Evolutionary conservation across 768 basidiomycete genomes (phyloP), one percentile per base, ranked within the genome.

Genomic region (Rhizopogon salebrosus): DNA sequence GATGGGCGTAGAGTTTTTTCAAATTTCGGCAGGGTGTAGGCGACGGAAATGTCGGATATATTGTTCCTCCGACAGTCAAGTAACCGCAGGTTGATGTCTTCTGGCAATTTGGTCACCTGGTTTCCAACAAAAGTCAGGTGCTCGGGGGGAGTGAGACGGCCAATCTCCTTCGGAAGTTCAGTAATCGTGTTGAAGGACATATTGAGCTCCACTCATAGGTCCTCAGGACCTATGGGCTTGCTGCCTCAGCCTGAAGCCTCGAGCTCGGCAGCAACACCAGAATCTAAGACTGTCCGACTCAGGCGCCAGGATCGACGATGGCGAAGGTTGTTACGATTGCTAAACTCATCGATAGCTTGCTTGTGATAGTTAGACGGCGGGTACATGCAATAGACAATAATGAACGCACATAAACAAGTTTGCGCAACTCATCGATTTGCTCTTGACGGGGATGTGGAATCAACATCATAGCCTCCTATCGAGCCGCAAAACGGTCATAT

Each of bases 121-220:
- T 99, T 99, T 23, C 92, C 91, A n/a, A 95, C 85, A 40, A 95
- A 79, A 40, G 86, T 74, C 9, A 98, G 75, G 14, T 79, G 73
- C 59, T 92, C 83, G 39, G 98, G 78, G 3, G 78, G 74, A 24
- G 66, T 67, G 49, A 98, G 75, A 31, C 79, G 70, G 1, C 88
- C 89, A 39, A 98, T 83, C 39, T 86, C 82, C 34, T 88, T 83
- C 0, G 95, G 94, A 1, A 98, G 78, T 45, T 85, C 81, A 0
- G 80, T 76, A 53, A 98, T 84, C 66, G 78, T 82, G 73, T 99
- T 99, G 77, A 98, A 98, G 0, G 97, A 98, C 36, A 97, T 76
- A 62, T 98, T 95, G 18, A 99, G 83, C 60, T 95, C 91, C 35
- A 79, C 72, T n/a, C n/a, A n/a, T n/a, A n/a, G n/a, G n/a, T n/a